Percentiles rank a stretch among this genome's conserved stretches.
Evolutionary conservation across 306 rosid genomes (phyloP).

Genomic region (Alnus rubra): DNA sequence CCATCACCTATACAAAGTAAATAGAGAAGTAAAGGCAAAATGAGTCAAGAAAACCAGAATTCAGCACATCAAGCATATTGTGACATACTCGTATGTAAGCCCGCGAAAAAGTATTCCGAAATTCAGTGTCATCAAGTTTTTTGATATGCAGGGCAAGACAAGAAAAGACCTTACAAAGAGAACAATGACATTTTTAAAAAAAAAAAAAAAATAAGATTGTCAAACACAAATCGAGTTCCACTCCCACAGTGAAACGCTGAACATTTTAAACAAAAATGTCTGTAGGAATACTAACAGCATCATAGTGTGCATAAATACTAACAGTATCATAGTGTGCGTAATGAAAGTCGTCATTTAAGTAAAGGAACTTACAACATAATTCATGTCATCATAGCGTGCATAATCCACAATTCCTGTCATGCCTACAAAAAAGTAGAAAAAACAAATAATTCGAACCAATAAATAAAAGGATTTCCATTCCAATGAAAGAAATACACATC

Average conservation of each 20-base stretch:
- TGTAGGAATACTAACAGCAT: not conserved
- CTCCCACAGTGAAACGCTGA: not conserved
- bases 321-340: too few species aligned
- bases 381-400: too few species aligned
- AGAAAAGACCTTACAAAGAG: slow-evolving; percentile 6
- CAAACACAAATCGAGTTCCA: slow-evolving; percentile 10
- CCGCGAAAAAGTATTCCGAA: slow-evolving; percentile 79
- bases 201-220: slow-evolving; percentile 5
- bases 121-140: slow-evolving; percentile 84
- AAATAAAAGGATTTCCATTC: not conserved
- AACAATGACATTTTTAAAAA: not conserved
- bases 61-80: slow-evolving; percentile 12
- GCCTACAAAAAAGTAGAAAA: slow-evolving; percentile 44
- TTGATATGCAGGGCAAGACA: slow-evolving; percentile 55
- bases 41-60: slow-evolving; percentile 15
- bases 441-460: not conserved
- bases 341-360: too few species aligned
- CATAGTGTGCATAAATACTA: too few species aligned
- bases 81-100: slow-evolving; percentile 61
- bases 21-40: slow-evolving; percentile 2
- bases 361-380: too few species aligned
- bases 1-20: slow-evolving; percentile 65
- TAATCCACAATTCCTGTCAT: slow-evolving; percentile 85
- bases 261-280: not conserved
- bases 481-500: not conserved